Conservation (phyloP, 192 early-diverging fungal genomes). For the Chytriomyces hyalinus region DNA sequence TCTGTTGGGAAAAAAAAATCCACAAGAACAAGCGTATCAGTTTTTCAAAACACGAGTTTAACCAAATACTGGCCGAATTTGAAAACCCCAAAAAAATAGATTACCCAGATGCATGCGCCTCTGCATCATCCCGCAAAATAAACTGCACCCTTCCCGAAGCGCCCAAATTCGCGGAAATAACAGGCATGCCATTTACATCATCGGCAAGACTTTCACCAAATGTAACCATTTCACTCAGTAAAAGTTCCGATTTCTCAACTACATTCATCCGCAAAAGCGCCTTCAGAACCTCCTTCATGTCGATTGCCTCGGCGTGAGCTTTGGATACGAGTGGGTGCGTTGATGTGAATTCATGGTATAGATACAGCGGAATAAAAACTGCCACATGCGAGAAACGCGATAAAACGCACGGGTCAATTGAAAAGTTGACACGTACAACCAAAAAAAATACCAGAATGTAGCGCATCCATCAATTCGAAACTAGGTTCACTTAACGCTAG, state of each 20-base stretch:
- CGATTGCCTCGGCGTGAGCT: not conserved
- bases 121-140: not conserved
- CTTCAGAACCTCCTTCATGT: conserved; percentile 26
- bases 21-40: conserved; percentile 16
- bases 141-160: conserved; percentile 31
- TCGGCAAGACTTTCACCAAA: not conserved
- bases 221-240: conserved; percentile 4
- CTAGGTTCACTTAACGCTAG: conserved; percentile 9
- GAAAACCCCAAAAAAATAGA: not conserved
- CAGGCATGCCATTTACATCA: not conserved
- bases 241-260: not conserved
- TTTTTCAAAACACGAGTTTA: conserved; percentile 10
- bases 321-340: conserved; percentile 2
- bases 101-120: not conserved
- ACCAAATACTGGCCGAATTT: not conserved
- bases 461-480: conserved; percentile 12
- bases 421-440: not conserved
- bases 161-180: conserved; percentile 29
- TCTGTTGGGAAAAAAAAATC: conserved; percentile 44
- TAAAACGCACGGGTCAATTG: not conserved
- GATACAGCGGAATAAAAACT: conserved; percentile 53
- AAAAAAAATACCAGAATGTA: conserved; percentile 16
- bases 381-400: conserved; percentile 20
- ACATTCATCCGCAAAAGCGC: conserved; percentile 22
- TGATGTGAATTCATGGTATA: conserved; percentile 34